A percentile compares a stretch with the other conserved stretches of the same genome.
Conservation (phyloP, 345 rosid genomes). For the Brassica juncea region DNA sequence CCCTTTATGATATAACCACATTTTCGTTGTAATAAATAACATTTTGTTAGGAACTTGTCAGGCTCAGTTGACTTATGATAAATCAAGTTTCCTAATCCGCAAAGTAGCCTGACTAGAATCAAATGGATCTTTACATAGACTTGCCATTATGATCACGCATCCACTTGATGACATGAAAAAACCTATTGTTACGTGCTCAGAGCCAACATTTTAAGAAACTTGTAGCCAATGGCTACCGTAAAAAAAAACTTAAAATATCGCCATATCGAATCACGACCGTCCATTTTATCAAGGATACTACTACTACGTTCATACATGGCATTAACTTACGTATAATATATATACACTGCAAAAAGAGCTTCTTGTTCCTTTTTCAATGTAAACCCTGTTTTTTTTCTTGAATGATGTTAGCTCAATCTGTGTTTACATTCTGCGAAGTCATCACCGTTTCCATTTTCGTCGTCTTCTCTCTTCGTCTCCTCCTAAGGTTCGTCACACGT, state of each 20-base stretch:
- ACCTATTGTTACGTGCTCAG: background rate
- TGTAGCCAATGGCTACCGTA: background rate
- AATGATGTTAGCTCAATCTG: constrained; percentile 1
- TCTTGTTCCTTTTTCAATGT: background rate
- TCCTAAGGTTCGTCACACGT: constrained; percentile 8
- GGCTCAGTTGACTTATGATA: background rate
- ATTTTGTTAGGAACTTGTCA: background rate
- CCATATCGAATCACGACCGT: background rate
- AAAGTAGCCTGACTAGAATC: background rate
- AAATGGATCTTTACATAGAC: background rate
- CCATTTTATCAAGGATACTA: background rate
- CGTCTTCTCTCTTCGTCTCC: constrained; percentile 22
- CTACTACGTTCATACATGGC: background rate
- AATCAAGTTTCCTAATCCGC: background rate
- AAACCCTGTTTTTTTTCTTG: background rate
- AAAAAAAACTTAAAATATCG: background rate
- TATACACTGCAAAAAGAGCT: background rate
- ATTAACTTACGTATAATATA: background rate
- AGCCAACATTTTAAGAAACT: background rate
- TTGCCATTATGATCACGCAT: background rate
- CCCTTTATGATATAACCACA: background rate
- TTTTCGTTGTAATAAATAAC: background rate
- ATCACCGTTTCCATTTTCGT: background rate
- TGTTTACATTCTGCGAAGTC: background rate
- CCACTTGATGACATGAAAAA: background rate